Percentiles rank a stretch among this genome's conserved stretches.
Conservation (phyloP, 768 basidiomycete genomes). For the Boletus speciosus region DNA sequence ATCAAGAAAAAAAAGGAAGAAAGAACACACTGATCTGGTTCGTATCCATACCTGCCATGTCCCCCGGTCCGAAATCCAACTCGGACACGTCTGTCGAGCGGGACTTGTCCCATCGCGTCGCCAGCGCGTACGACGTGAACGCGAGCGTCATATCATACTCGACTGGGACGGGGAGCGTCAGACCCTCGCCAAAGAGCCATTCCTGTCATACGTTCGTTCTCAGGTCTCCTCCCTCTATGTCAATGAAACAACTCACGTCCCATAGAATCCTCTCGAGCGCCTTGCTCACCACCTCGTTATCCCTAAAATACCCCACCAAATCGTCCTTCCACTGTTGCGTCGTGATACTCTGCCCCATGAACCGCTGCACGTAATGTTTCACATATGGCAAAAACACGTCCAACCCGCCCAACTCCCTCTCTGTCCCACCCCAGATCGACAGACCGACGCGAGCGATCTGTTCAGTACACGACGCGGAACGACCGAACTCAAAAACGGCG, state of each 20-base stretch:
- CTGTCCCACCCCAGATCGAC: neutral
- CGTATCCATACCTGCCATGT: constrained; percentile 62
- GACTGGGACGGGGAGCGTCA: constrained; percentile 67
- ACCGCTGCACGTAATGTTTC: constrained; percentile 76
- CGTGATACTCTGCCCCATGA: constrained; percentile 78
- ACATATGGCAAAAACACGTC: constrained; percentile 84
- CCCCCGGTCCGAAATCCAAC: constrained; percentile 54
- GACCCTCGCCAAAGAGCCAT: constrained; percentile 82
- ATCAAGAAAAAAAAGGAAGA: too few species aligned
- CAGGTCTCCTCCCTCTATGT: neutral
- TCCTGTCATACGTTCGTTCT: constrained; percentile 37
- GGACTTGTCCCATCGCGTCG: constrained; percentile 68
- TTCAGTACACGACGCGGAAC: neutral
- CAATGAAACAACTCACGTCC: constrained; percentile 50
- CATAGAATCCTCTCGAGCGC: constrained; percentile 71
- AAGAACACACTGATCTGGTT: constrained; percentile 66
- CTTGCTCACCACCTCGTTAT: constrained; percentile 53
- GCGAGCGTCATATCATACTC: constrained; percentile 75
- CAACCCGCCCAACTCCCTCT: constrained; percentile 14
- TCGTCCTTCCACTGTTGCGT: constrained; percentile 83
- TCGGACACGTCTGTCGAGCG: constrained; percentile 45
- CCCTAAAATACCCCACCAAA: constrained; percentile 65
- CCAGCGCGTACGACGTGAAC: constrained; percentile 64
- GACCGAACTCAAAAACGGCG: constrained; percentile 9
- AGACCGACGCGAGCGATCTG: neutral